Evolutionary conservation across 805 yeast genomes (phyloP).

Genomic region (Tetrapisispora pingtungensis): DNA sequence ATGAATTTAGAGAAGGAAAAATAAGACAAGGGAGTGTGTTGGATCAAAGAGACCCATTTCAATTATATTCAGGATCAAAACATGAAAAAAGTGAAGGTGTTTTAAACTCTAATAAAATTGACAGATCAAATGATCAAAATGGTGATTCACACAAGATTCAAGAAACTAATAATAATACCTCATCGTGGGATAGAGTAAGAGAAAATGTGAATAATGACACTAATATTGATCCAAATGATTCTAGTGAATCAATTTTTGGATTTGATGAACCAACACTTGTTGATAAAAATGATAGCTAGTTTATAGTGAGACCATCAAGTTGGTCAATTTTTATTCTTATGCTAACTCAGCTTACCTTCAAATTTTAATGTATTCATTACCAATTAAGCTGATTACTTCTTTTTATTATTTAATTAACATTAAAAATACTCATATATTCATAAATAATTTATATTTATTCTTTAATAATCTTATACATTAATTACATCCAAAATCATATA

Average conservation of each 20-base stretch:
- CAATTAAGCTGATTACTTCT: too few species aligned
- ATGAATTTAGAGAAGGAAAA: constrained; percentile 18
- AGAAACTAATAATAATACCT: constrained; percentile 7
- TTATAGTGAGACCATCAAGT: too few species aligned
- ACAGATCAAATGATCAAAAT: not conserved
- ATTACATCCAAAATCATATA: too few species aligned
- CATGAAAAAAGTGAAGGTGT: constrained; percentile 14
- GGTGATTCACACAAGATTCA: not conserved
- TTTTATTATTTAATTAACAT: too few species aligned
- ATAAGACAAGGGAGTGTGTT: constrained; percentile 8
- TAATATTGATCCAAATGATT: not conserved
- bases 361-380: too few species aligned
- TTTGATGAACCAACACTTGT: not conserved
- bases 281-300: too few species aligned
- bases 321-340: too few species aligned
- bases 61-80: constrained; percentile 21
- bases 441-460: too few species aligned
- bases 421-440: too few species aligned
- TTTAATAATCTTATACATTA: too few species aligned
- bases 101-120: constrained; percentile 2
- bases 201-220: constrained; percentile 2
- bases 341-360: too few species aligned
- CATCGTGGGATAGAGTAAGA: constrained; percentile 29
- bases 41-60: constrained; percentile 32
- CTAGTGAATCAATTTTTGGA: not conserved